phyloP scores from a whole-genome alignment of 306 rosid genomes.

The Elaeagnus macrophylla region DNA sequence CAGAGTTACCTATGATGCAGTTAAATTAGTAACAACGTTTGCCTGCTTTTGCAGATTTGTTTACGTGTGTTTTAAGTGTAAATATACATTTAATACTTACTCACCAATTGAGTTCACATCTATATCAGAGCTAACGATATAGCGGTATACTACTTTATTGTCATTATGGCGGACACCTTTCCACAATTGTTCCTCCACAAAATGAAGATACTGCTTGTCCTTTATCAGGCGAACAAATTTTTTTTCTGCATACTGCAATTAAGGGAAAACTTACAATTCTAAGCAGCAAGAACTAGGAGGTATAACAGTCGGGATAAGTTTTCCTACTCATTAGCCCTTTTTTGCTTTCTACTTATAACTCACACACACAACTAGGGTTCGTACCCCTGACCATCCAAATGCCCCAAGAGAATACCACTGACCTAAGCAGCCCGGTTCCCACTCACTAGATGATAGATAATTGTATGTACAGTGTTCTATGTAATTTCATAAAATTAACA shows the following conservation, averaged over 20 bases:
- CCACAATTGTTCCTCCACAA: constrained; percentile 38
- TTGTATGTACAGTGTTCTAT: too few species aligned
- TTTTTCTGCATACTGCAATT: constrained; percentile 64
- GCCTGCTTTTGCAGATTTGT: constrained; percentile 13
- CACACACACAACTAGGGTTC: too few species aligned
- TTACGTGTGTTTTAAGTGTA: constrained; percentile 17
- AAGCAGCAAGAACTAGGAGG: too few species aligned
- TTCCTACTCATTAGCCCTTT: too few species aligned
- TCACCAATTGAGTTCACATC: constrained; percentile 34
- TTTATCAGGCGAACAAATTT: constrained; percentile 34
- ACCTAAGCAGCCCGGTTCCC: too few species aligned
- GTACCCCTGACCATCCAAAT: too few species aligned
- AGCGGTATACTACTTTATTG: constrained; percentile 55
- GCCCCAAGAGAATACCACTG: too few species aligned
- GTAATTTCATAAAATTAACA: too few species aligned
- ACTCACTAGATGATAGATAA: too few species aligned
- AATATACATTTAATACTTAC: constrained; percentile 37
- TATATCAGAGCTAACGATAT: constrained; percentile 40
- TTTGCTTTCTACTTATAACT: too few species aligned
- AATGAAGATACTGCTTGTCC: constrained; percentile 17
- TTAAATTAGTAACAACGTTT: constrained; percentile 9
- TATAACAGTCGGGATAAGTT: too few species aligned
- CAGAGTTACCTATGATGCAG: constrained; percentile 29
- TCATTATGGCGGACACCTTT: constrained; percentile 56
- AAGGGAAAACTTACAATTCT: constrained; percentile 15